Base-by-base conservation (phyloP, 331 rosid genomes). In the Rhamnella rubrinervis region DNA sequence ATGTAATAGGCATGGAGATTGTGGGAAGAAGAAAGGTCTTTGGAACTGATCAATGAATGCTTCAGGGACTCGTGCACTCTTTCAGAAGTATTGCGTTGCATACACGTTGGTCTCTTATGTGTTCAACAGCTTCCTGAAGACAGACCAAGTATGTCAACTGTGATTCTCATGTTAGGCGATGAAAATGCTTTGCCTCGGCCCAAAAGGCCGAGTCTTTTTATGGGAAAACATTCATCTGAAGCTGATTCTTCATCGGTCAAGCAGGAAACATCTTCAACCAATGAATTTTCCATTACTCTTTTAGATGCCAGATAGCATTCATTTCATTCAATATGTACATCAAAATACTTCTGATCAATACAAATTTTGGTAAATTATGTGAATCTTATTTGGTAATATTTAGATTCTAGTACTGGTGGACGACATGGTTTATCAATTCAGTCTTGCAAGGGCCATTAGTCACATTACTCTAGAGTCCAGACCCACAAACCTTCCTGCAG, bases 81-180 rank as follows among this genome's bases (percentile, higher is more conserved):
- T 1, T 70, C 77, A 4, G 81, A 78, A 63, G 77, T 59, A 0
- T 1, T 71, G 20, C 80, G 79, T 9, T 86, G 88, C 72, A 73
- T 86, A 26, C 81, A 74, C 59, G 65, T 83, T 8, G 59, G 85
- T 52, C 81, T 86, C 68, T 52, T 86, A 53, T 83, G 88, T 20
- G 81, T 78, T n/a, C 85, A 86, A 66, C 72, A 71, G 44, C 77
- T 55, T 78, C 78, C 83, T n/a, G 76, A 76, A 11, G 83, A 82
- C 55, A 64, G 88, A 71, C 91, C 88, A 10, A 63, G 51, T 70
- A 78, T 86, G 88, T 78, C 81, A 6, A 63, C 70, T 6, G 81
- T 83, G 28, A 56, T 81, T 55, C 38, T 76, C 59, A 80, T 86
- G 84, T 64, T 86, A 5, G 61, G 72, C 7, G 68, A 71, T 50